Evolutionary conservation across 495 filamentous ascomycete species (phyloP), one percentile per base, ranked within the genome.

Genomic region (Achaetomiella virescens): DNA sequence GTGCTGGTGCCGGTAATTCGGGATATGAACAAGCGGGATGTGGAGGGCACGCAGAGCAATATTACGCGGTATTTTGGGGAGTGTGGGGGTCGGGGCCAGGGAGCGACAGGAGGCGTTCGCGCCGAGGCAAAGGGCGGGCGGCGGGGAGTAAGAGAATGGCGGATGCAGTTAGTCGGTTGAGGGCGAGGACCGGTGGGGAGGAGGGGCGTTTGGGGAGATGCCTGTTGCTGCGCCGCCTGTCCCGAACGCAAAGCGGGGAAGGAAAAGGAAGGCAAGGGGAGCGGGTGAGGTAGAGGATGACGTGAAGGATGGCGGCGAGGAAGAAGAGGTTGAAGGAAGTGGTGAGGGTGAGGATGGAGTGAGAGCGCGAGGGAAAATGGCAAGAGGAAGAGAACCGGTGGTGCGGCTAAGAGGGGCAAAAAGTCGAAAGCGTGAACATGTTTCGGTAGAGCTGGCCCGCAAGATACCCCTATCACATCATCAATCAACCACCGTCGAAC

Each of bases 21-120:
- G 45, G 95, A 97, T 66, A 95, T 97, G 89, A 97, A 97, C 69
- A 79, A 81, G 2, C 75, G 92, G 33, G 84, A 86, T 56, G 77
- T 79, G 12, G 93, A 97, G 69, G 93, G 95, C 1, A 96, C 91
- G 18, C 93, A 98, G 76, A 84, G 82, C 29, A 98, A 97, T 66
- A 95, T 98, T 60, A 98, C 93, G n/a, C 78, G 83, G 22, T 98
- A 83, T 66, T 93, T 97, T 68, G 67, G 67, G 35, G 76, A 75
- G 2, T 7, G 71, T 74, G 0, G 74, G 76, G 10, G 57, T 52
- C 1, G 69, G 75, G 1, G 63, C 76, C 17, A 54, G 21, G 14
- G 15, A 31, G 27, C n/a, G 27, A 5, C 5, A 75, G 36, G 84
- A 87, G 46, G 84, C 83, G 1, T 95, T 93, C 77, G 90, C 90